Percentiles rank a stretch among this genome's conserved stretches.
Conservation (phyloP, 257 asterid genomes). For the Solanum pennellii region DNA sequence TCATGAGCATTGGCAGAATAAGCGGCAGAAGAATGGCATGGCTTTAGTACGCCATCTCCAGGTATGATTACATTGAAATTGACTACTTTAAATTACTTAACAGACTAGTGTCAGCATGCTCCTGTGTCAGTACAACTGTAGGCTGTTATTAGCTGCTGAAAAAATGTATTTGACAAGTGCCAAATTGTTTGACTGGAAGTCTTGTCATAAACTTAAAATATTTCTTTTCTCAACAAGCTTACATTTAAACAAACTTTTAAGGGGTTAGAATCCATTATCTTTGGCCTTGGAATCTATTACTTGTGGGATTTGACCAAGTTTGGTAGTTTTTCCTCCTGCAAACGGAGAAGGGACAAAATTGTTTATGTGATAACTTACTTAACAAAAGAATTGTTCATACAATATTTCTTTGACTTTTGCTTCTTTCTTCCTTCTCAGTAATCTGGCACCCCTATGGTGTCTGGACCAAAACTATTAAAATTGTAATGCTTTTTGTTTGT, state of each 20-base stretch:
- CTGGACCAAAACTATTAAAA: neutral
- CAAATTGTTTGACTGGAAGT: neutral
- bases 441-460: neutral
- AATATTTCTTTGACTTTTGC: neutral
- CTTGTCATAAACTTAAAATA: neutral
- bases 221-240: neutral
- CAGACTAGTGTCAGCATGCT: neutral
- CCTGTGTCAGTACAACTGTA: neutral
- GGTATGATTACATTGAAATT: constrained; percentile 28
- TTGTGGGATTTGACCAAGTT: neutral
- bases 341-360: neutral
- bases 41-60: constrained; percentile 80
- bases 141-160: neutral
- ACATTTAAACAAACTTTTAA: neutral
- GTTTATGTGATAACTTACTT: neutral
- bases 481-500: neutral
- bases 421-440: neutral
- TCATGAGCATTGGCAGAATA: constrained; percentile 66
- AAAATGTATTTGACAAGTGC: neutral
- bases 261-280: neutral
- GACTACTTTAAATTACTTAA: neutral
- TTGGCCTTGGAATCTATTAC: neutral
- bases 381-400: neutral
- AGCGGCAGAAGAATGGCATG: constrained; percentile 71
- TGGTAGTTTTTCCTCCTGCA: neutral